Percentiles rank a stretch among this genome's conserved stretches.
Evolutionary conservation across 352 stramenopile genomes (phyloP).

Genomic region (Globisporangium viniferum): DNA sequence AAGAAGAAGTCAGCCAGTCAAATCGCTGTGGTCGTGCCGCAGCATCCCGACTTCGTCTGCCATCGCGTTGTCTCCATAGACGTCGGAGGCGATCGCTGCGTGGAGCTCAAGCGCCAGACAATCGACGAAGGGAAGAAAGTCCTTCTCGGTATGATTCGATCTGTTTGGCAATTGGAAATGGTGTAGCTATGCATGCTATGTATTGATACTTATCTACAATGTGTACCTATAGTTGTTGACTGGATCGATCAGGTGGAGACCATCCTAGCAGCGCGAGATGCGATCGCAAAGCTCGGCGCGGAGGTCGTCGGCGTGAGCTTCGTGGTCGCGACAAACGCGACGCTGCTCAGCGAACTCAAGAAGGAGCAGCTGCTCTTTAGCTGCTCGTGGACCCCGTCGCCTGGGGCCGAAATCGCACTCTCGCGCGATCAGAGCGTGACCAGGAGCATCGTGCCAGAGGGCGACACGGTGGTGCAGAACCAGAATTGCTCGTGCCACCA

Average conservation of each 20-base stretch:
- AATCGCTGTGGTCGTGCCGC: not conserved
- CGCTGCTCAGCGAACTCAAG: constrained; percentile 36
- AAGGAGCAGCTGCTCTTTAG: constrained; percentile 32
- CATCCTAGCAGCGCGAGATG: constrained; percentile 42
- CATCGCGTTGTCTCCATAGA: constrained; percentile 26
- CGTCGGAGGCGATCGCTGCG: constrained; percentile 19
- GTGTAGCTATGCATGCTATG: not conserved
- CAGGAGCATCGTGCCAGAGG: constrained; percentile 4
- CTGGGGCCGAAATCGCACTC: constrained; percentile 28
- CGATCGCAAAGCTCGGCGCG: constrained; percentile 30
- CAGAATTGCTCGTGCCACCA: constrained; percentile 21
- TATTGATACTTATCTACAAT: not conserved
- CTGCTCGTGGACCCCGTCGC: constrained; percentile 48
- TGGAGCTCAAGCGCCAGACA: constrained; percentile 30
- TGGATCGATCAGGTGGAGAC: constrained; percentile 50
- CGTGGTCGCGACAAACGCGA: constrained; percentile 38
- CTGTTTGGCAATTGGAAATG: not conserved
- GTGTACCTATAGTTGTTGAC: constrained; percentile 32
- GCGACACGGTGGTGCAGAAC: not conserved
- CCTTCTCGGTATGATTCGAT: constrained; percentile 25
- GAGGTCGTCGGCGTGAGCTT: constrained; percentile 52
- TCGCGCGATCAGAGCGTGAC: constrained; percentile 6
- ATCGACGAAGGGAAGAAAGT: constrained; percentile 19
- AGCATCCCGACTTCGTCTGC: constrained; percentile 22
- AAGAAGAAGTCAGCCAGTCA: constrained; percentile 2